Evolutionary conservation across 345 rosid genomes (phyloP), one percentile per base, ranked within the genome.

Genomic region (Hevea brasiliensis): DNA sequence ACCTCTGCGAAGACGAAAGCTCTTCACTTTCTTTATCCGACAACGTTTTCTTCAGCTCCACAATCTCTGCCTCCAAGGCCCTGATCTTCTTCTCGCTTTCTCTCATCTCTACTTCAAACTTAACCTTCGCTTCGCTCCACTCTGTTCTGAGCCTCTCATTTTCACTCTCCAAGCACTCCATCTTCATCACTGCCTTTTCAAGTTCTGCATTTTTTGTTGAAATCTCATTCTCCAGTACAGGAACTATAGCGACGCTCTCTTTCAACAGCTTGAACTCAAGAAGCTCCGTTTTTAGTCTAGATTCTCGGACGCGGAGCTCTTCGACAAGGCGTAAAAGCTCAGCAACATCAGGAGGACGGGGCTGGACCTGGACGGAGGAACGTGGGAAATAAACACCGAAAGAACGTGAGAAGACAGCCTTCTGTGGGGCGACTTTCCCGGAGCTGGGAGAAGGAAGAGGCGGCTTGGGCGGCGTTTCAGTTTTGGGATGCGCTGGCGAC

Each of bases 341-440:
- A 0, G 86, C 20, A 2, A 88, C 85, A 76, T 87, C 97, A 7
- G 93, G 97, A 0, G 89, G 91, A 27, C 89, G 88, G 50, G 97
- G 97, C 90, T 92, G 99, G 61, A 95, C 98, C 74, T 95, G 98
- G 13, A 97, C 91, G 8, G 98, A 92, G 62, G 99, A 79, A 61
- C 98, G 97, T 7, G 99, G 99, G 89, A 95, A 93, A 81, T 92
- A 93, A 54, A 81, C 92, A 3, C 96, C 96, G 57, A 92, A 84
- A 18, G 97, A 87, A 26, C 97, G 94, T 0, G 94, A 80, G 69
- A 91, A 91, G 0, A 81, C 37, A 32, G 37, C 58, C 71, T 85
- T 88, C 32, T 77, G 84, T 37, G 87, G 69, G 26, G 78, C 59
- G 47, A 17, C 24, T 42, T 69, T 80, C 61, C 8, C 74, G 78